Conservation (phyloP, 208 protist species). For the Leptomonas pyrrhocoris region DNA sequence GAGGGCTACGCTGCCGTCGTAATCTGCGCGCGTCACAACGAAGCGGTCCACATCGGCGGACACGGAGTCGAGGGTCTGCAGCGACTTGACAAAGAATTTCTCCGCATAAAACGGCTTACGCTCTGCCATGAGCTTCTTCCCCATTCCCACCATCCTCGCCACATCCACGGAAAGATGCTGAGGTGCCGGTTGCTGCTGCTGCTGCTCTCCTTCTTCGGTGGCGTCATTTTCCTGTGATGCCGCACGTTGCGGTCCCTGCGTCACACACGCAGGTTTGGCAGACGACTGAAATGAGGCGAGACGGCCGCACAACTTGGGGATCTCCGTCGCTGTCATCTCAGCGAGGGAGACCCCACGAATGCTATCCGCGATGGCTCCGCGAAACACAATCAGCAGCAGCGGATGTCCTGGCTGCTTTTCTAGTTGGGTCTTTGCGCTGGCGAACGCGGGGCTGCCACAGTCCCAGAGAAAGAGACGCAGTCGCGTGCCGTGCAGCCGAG, state of each 20-base stretch:
- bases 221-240: background rate
- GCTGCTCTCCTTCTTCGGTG: too few relatives aligned
- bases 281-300: constrained; percentile 59
- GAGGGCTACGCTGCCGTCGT: constrained; percentile 63
- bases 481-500: constrained; percentile 14
- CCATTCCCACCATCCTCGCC: constrained; percentile 64
- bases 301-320: constrained; percentile 59
- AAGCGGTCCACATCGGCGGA: constrained; percentile 35
- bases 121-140: constrained; percentile 56
- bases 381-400: constrained; percentile 65
- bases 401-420: constrained; percentile 53
- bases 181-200: background rate
- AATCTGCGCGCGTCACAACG: constrained; percentile 28
- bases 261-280: constrained; percentile 34
- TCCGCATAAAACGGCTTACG: constrained; percentile 75
- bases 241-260: background rate
- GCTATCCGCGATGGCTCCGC: constrained; percentile 60
- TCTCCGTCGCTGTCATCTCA: constrained; percentile 23
- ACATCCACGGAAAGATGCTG: constrained; percentile 70
- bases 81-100: constrained; percentile 80
- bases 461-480: constrained; percentile 74
- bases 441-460: constrained; percentile 58
- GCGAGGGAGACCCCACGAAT: constrained; percentile 39
- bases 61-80: constrained; percentile 69
- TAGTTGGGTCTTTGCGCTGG: constrained; percentile 57